Conservation (phyloP, 805 yeast genomes). For the Candida methanosorbosa region DNA sequence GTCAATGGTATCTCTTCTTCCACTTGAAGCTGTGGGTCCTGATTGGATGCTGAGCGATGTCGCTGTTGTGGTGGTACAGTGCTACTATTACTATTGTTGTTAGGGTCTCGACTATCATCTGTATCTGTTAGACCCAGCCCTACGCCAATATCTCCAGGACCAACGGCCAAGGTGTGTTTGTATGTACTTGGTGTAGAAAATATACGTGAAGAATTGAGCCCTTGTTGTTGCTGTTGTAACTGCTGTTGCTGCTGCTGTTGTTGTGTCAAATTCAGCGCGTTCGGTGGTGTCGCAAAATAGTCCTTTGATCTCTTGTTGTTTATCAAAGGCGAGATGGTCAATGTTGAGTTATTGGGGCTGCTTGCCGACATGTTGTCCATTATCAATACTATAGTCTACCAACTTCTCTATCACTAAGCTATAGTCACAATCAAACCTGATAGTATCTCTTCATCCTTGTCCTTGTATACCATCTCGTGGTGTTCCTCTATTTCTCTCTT, state of each 20-base stretch:
- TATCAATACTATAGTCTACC: too few species aligned
- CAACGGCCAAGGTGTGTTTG: neutral
- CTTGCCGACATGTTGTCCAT: conserved; percentile 18
- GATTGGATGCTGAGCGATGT: too few species aligned
- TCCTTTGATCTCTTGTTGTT: conserved; percentile 24
- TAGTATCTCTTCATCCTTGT: too few species aligned
- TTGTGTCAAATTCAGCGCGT: conserved; percentile 7
- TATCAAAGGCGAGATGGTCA: conserved; percentile 64
- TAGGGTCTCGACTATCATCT: conserved; percentile 1
- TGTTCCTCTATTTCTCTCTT: too few species aligned
- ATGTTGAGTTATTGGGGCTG: conserved; percentile 60
- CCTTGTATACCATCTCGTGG: too few species aligned
- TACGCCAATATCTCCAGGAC: too few species aligned
- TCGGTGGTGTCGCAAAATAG: conserved; percentile 28
- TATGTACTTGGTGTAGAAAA: neutral
- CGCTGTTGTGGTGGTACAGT: neutral
- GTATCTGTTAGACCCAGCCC: too few species aligned
- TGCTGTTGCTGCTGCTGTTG: neutral
- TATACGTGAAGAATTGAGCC: neutral
- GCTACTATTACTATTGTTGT: conserved; percentile 5
- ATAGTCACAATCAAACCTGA: too few species aligned
- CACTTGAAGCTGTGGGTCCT: too few species aligned
- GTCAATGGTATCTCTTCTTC: conserved; percentile 39
- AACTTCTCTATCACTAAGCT: too few species aligned
- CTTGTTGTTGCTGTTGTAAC: neutral